These are phyloP conservation scores for Ceratobasidium sp. DNA, from an alignment of 1,284 basidiomycete species.

Conservation along the genomic window DNA sequence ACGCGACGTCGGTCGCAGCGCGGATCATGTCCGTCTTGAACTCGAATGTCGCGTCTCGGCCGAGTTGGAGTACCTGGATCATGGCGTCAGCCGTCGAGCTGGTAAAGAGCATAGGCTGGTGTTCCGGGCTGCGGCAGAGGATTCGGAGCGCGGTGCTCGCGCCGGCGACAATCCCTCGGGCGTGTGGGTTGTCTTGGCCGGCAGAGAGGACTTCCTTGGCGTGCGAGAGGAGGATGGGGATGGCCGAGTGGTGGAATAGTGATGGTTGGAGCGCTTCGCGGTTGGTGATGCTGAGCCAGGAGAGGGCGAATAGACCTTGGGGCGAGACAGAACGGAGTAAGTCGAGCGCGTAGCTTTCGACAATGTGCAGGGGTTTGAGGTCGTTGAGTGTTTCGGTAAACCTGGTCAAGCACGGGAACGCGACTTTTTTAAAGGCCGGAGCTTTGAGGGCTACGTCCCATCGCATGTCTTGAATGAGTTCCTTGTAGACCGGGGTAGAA, in stretches of 20 bases:
- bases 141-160: slow-evolving; percentile 19
- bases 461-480: slow-evolving; percentile 32
- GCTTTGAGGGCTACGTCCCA: slow-evolving; percentile 35
- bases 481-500: slow-evolving; percentile 22
- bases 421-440: slow-evolving; percentile 19
- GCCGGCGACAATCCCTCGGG: slow-evolving; percentile 26
- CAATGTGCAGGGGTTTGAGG: not conserved
- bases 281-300: slow-evolving; percentile 17
- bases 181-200: slow-evolving; percentile 32
- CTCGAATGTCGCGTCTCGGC: slow-evolving; percentile 32
- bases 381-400: slow-evolving; percentile 33
- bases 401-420: slow-evolving; percentile 25
- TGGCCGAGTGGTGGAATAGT: slow-evolving; percentile 16
- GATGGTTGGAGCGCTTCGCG: slow-evolving; percentile 18
- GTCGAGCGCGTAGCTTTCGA: slow-evolving; percentile 23
- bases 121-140: slow-evolving; percentile 16
- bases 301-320: slow-evolving; percentile 21
- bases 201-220: slow-evolving; percentile 17
- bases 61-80: slow-evolving; percentile 20
- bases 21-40: slow-evolving; percentile 37
- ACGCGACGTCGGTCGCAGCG: slow-evolving; percentile 31
- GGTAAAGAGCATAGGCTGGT: slow-evolving; percentile 20
- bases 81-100: slow-evolving; percentile 13
- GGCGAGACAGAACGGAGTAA: slow-evolving; percentile 2
- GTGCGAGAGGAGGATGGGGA: slow-evolving; percentile 16